Conservation (phyloP, 2,329 filamentous ascomycete genomes). For the Alternaria sp. region DNA sequence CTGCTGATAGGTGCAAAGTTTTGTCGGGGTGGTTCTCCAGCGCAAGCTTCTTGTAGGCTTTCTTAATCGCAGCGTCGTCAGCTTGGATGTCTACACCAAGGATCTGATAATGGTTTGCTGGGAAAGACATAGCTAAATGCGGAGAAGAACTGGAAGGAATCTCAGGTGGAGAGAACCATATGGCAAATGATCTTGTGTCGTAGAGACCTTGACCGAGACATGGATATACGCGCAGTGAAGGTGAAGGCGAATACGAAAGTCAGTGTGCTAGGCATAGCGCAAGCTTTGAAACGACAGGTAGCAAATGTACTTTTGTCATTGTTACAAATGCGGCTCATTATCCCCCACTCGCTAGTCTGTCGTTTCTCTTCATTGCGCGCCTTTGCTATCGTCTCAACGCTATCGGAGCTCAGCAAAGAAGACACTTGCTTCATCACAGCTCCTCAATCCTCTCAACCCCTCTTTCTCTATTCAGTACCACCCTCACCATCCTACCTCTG, state of each 20-base stretch:
- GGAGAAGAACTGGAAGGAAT: not conserved
- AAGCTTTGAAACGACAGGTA: not conserved
- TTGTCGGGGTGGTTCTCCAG: conserved; percentile 18
- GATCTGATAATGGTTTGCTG: conserved; percentile 12
- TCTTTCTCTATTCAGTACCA: conserved; percentile 60
- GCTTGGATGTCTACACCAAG: conserved; percentile 1
- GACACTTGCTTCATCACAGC: conserved; percentile 18
- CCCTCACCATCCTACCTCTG: conserved; percentile 59
- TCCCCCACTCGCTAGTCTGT: not conserved
- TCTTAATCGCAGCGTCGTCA: conserved; percentile 6
- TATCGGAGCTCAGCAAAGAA: no score
- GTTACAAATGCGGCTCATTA: not conserved
- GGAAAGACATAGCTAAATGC: not conserved
- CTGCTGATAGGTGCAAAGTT: conserved; percentile 8
- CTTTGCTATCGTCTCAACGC: not conserved
- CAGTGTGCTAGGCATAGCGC: not conserved
- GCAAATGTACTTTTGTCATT: not conserved
- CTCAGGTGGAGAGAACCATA: not conserved
- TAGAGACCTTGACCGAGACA: not conserved
- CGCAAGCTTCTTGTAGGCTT: conserved; percentile 9
- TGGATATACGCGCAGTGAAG: not conserved
- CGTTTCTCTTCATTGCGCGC: not conserved
- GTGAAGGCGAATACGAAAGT: not conserved
- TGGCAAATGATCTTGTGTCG: not conserved
- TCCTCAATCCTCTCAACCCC: conserved; percentile 51